A percentile compares a stretch with the other conserved stretches of the same genome.
These are phyloP conservation scores for Cocos nucifera DNA, from an alignment of 176 grass and related monocot species.

Conservation along the genomic window DNA sequence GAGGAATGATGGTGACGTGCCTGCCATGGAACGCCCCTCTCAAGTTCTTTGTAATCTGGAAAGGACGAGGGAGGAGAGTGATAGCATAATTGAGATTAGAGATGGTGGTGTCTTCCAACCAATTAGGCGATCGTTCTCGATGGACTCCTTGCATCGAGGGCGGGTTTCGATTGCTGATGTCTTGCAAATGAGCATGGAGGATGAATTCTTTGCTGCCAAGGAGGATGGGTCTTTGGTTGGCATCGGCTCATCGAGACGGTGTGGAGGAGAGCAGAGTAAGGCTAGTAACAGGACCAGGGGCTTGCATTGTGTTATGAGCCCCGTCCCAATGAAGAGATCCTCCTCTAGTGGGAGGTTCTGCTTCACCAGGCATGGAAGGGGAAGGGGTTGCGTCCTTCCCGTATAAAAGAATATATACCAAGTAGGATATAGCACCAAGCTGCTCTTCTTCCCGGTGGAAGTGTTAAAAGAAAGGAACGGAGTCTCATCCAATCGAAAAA, in stretches of 20 bases:
- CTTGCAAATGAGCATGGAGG: neutral
- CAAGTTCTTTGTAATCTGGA: neutral
- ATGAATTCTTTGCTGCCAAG: conserved; percentile 3
- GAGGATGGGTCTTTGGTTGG: neutral
- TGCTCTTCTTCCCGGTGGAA: no score
- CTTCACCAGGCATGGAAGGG: neutral
- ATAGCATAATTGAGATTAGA: neutral
- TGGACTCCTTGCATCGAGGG: neutral
- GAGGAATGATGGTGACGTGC: no score
- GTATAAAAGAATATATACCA: neutral
- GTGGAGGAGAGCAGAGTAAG: neutral
- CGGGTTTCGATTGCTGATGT: neutral
- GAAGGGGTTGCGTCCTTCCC: neutral
- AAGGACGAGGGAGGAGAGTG: neutral
- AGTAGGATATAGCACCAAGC: no score
- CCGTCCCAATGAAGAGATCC: conserved; percentile 5
- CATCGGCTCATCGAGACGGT: neutral
- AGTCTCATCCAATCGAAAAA: no score
- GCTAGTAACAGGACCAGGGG: neutral
- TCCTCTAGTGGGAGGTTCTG: conserved; percentile 3
- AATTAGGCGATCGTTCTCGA: neutral
- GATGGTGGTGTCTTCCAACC: neutral
- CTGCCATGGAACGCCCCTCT: neutral
- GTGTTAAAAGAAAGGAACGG: no score
- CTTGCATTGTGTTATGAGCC: conserved; percentile 1